Evolutionary conservation across 164 flowering plant species (phyloP), one percentile per base, ranked within the genome.

Genomic region (Vitis rupestris): DNA sequence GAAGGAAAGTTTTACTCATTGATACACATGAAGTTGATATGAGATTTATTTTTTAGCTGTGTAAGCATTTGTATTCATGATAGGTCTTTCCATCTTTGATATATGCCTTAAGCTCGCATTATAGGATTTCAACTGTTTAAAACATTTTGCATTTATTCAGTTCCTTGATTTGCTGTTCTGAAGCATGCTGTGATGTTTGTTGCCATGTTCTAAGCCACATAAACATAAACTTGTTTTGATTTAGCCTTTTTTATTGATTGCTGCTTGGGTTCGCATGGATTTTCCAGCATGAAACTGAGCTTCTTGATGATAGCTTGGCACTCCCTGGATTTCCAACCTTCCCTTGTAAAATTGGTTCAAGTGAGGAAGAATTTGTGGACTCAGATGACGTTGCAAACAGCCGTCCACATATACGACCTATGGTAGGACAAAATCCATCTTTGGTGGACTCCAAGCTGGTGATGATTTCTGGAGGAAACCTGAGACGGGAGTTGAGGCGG

Each of bases 321-420:
- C 76, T 91, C 50, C 86, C 88, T 59, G 90, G 91, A 70, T 85
- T 84, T 64, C 79, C 80, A 16, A 65, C 88, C 17, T 72, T 79
- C 37, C 71, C 92, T 63, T 71, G 76, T 75, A 92, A 82, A 79
- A 81, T 82, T 71, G 94, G 77, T 60, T 88, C 93, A 48, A 83
- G 89, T 70, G 99, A 96, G 73, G 98, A 96, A 59, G 97, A 96
- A 69, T 85, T 81, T 72, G 63, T 85, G 61, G 98, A 93, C 67
- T 88, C 95, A 19, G 98, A 93, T 78, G 97, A 93, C 66, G 75
- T 83, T 80, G 71, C 79, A 47, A 86, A 70, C 70, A 75, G 70
- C 72, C 83, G 82, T 61, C 84, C 78, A 16, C 85, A 72, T 19
- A 60, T 63, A n/a, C 85, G 84, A 62, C 83, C 84, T 63, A 72